Base-by-base conservation (phyloP, 164 flowering plant genomes). In the Piper longum region DNA sequence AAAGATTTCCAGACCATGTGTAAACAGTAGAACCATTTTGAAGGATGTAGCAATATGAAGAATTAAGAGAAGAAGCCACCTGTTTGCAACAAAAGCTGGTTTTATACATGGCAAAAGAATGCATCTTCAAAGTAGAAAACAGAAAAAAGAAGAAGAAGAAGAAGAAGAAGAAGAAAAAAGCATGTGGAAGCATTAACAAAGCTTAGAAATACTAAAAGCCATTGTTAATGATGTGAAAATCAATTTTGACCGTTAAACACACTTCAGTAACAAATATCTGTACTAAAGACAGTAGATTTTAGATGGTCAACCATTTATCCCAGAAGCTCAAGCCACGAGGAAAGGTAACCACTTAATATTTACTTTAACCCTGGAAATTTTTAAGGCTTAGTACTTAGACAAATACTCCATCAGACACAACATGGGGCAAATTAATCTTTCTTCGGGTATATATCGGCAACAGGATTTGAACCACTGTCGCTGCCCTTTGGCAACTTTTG, bases 31-130 rank as follows among this genome's bases (percentile, higher is more conserved):
- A 79, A 18, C 84, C 95, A 71, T 76, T 82, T 62, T 82, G 88
- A 62, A 95, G 67, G 63, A 95, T 95, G 83, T 87, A 89, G 71
- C 96, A 89, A 72, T 95, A 87, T 43, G 91, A 83, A 62, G 99
- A 95, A 74, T 95, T 95, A 72, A 95, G 78, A 61, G 97, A 87
- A 62, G 96, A 80, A 4, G 96, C 86, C 73, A 79, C 96, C 99
- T 95, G 86, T 68, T 26, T 57, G 42, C 39, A 57, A 57, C 60
- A 26, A 57, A 57, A 57, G 16, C 41, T 3, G 36, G 12, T 57
- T 57, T 26, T 41, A 41, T 48, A 9, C 14, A 48, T 48, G 52
- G 12, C 14, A 14, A 48, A 48, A 5, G 14, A 48, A 2, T 48
- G 52, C 14, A 48, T 12, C 14, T 48, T 48, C 52, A 48, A 12